Evolutionary conservation across 805 yeast genomes (phyloP).

Genomic region (Starmerella apicola): DNA sequence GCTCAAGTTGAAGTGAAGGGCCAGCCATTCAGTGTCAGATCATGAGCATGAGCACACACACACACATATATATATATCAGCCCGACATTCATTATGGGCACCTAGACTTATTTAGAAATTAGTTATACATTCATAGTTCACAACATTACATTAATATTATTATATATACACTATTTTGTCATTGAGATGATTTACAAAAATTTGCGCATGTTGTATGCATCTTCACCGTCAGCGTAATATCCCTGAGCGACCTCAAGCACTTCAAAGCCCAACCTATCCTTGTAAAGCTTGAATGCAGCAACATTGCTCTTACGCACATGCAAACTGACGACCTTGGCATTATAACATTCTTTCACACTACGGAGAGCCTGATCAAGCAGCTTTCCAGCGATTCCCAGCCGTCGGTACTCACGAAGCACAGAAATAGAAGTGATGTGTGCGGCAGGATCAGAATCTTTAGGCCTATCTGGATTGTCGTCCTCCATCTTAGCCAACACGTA

Average conservation of each 20-base stretch:
- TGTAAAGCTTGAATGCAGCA: constrained; percentile 86
- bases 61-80: too few relatives aligned
- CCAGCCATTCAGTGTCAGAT: constrained; percentile 17
- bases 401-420: constrained; percentile 89
- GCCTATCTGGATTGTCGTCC: constrained; percentile 42
- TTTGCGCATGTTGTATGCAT: constrained; percentile 90
- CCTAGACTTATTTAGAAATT: too few relatives aligned
- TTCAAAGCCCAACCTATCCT: constrained; percentile 72
- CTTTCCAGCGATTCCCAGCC: constrained; percentile 90
- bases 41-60: constrained; percentile 6
- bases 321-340: constrained; percentile 71
- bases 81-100: too few relatives aligned
- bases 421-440: constrained; percentile 92
- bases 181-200: too few relatives aligned
- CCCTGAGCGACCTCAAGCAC: constrained; percentile 69
- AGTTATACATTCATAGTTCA: too few relatives aligned
- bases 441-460: constrained; percentile 33
- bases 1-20: constrained; percentile 25
- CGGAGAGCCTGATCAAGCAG: constrained; percentile 65
- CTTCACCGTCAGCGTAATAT: constrained; percentile 96
- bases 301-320: constrained; percentile 89
- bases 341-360: constrained; percentile 68
- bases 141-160: too few relatives aligned
- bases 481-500: constrained; percentile 95
- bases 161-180: too few relatives aligned